Evolutionary conservation across 208 protist genomes (phyloP).

Genomic region (Wallacemonas sp.): DNA sequence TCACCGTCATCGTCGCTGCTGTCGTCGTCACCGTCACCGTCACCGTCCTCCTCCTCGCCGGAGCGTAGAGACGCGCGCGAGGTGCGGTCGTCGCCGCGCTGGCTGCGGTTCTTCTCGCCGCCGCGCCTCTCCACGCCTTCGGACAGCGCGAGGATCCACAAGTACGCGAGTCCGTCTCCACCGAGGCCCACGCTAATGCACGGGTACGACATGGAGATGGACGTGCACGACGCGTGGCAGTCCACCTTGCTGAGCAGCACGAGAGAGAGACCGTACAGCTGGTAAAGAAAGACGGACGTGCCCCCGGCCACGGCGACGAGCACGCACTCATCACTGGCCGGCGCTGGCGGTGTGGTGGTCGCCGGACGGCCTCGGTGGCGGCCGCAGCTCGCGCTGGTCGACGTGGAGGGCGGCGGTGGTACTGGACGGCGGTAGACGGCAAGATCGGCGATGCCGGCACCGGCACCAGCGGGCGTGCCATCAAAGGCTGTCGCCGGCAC

Average conservation of each 20-base stretch:
- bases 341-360: neutral
- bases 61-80: neutral
- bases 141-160: constrained; percentile 1
- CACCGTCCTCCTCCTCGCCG: neutral
- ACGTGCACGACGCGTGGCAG: constrained; percentile 29
- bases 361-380: neutral
- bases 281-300: constrained; percentile 33
- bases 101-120: neutral
- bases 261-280: constrained; percentile 26
- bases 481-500: constrained; percentile 13
- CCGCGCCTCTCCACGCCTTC: too few relatives aligned
- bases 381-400: neutral
- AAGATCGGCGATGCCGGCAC: constrained; percentile 6
- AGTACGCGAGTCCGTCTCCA: constrained; percentile 26
- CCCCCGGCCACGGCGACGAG: constrained; percentile 34
- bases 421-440: constrained; percentile 6
- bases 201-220: constrained; percentile 34
- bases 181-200: constrained; percentile 37
- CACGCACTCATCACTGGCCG: neutral
- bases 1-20: neutral
- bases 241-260: constrained; percentile 19
- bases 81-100: neutral
- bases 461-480: neutral
- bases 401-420: neutral
- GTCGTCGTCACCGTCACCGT: neutral